Evolutionary conservation across 192 early-diverging fungal species (phyloP), one percentile per base, ranked within the genome.

Genomic region (Gamsiella multidivaricata): DNA sequence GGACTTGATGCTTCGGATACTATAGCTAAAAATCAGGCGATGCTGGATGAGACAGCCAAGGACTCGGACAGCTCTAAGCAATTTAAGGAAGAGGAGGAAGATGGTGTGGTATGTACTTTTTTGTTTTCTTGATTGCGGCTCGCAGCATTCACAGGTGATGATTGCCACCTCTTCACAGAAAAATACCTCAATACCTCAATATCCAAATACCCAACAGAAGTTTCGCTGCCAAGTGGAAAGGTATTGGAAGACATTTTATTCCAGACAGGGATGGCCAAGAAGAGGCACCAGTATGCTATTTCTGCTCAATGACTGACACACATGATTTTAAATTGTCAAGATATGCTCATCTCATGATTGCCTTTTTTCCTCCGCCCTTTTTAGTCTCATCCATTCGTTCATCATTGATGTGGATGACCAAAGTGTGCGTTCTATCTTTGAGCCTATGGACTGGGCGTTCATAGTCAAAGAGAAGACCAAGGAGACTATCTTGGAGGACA

Each of bases 331-430:
- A 8, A 23, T 36, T 11, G 15, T 6, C 8, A 51, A 23, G 3
- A 7, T 50, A 37, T 14, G 5, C 22, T 51, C 60, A 39, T 39
- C 7, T 12, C 5, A 39, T 36, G 20, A 36, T 32, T 25, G 2
- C 31, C 2, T 7, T 1, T 62, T 32, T 10, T 20, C 23, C 7
- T 61, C n/a, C 25, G 20, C 6, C 12, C 32, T 39, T 15, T 53
- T 39, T 53, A 53, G 50, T 42, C 37, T 64, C 49, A 39, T 64
- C 2, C 61, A 64, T n/a, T 64, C 61, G 2, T 64, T 64, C 26
- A 53, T 64, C 33, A 53, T 64, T 12, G 50, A 64, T 52, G 61
- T 28, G 23, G 25, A 22, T 18, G 61, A 64, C 29, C 32, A 51
- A 1, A 28, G 33, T 29, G 25, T 42, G 0, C 47, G 37, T 9